Evolutionary conservation across 495 filamentous ascomycete genomes (phyloP), one percentile per base, ranked within the genome.

Genomic region (Hypoxylon trugodes): DNA sequence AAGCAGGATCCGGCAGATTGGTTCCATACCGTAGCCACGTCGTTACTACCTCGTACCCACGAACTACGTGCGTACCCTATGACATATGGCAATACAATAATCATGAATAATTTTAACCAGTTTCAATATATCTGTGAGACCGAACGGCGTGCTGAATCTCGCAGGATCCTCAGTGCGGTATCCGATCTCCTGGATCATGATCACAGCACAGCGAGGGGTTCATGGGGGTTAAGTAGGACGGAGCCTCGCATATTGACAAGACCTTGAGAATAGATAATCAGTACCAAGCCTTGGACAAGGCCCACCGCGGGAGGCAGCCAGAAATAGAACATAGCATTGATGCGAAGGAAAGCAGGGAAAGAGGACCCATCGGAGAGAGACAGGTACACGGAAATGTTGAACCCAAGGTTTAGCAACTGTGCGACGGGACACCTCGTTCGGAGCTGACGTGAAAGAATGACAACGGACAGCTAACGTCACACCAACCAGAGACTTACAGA

Each of bases 401-500:
- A 57, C 33, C 41, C 33, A n/a, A 49, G 57, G 32, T 66, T 38
- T 48, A 38, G 40, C 22, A 40, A 61, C 46, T 33, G 63, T 61
- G 35, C 47, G 37, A 43, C 57, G 19, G 53, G 51, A 66, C 57
- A 66, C 42, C 50, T 61, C 38, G 36, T 41, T 46, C 45, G 56
- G 63, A 25, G 43, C 43, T 52, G 43, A 48, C 16, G 35, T 48
- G 21, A 35, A 49, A 43, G 26, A 47, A 38, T 58, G 52, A 57
- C 57, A 49, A 54, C 52, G 64, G 48, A 30, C 32, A 54, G 21
- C 30, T 24, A 30, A 22, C 35, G 64, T 67, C 46, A 54, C 52
- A 67, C 64, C n/a, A 61, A 43, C 46, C 5, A 67, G 47, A 67
- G 58, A 67, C 58, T 61, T 32, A 36, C 64, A 67, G 64, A 30